Evolutionary conservation across 257 asterid genomes (phyloP).

Genomic region (Solanum clarkiae): DNA sequence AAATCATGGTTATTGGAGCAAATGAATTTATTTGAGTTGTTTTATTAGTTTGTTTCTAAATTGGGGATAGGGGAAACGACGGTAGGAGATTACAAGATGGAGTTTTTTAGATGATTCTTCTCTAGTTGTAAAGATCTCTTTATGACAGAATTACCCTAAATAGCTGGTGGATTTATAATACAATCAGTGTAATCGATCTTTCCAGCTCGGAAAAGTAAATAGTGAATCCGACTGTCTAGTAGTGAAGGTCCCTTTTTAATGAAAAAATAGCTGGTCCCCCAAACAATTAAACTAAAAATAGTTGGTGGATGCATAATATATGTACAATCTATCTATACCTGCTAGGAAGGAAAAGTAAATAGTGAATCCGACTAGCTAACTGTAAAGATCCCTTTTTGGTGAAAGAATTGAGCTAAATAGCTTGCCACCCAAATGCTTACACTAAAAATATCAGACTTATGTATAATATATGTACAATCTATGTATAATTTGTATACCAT

Average conservation of each 20-base stretch:
- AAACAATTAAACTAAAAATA: no score
- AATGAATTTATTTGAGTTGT: no score
- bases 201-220: background rate
- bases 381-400: background rate
- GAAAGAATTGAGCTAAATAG: background rate
- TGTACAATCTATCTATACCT: background rate
- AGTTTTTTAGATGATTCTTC: background rate
- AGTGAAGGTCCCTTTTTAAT: background rate
- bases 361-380: background rate
- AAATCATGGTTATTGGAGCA: no score
- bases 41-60: no score
- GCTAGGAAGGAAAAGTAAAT: background rate
- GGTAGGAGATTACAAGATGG: background rate
- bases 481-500: no score
- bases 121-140: no score
- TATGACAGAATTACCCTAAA: background rate
- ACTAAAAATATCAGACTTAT: no score
- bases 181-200: background rate
- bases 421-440: background rate
- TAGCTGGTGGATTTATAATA: background rate
- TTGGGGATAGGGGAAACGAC: no score
- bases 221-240: background rate
- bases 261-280: background rate
- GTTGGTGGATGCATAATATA: no score
- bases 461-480: no score